Base-by-base conservation (phyloP, 306 rosid species). In the Cicer arietinum region DNA sequence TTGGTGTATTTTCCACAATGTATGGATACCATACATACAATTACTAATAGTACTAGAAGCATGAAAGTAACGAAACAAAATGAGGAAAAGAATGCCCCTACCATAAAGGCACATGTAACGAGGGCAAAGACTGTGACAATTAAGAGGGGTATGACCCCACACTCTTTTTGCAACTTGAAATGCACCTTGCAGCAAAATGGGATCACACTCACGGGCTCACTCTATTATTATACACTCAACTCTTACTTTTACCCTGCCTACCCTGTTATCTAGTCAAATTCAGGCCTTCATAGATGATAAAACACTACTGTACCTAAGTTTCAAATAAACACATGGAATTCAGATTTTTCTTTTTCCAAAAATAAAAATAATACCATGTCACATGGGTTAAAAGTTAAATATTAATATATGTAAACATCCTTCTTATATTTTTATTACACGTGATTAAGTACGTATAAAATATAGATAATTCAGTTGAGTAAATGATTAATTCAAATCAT, bases 41-140 rank as follows among this genome's bases (percentile, higher is more conserved):
- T 17, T 60, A 12, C 18, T 12, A 25, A 25, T 25, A 2, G 18
- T 35, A 35, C 44, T 51, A 50, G 74, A 73, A 88, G 82, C 87
- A 84, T 77, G 88, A 90, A 88, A 90, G 89, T 80, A 85, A 87
- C 89, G 39, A 87, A 80, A 84, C 92, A 75, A 69, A 59, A 77
- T 63, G 16, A 78, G 79, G 69, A 84, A 87, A 80, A 84, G 78
- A 82, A 80, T 69, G 73, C 41, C 78, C 25, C 18, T 71, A 46
- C 64, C 45, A 67, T 53, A 43, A 43, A 39, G 79, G 88, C 95
- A 86, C 92, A 64, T 70, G 71, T 69, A 71, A 86, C 87, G 82
- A 90, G 79, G 86, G 41, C 13, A 67, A 68, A 6, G 74, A 67
- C 45, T 51, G 77, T 17, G 81, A 74, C 86, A 69, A 79, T 57